These are phyloP conservation scores for Tolypocladium nubicola DNA, from an alignment of 2,329 filamentous ascomycete genomes.

Conservation along the genomic window DNA sequence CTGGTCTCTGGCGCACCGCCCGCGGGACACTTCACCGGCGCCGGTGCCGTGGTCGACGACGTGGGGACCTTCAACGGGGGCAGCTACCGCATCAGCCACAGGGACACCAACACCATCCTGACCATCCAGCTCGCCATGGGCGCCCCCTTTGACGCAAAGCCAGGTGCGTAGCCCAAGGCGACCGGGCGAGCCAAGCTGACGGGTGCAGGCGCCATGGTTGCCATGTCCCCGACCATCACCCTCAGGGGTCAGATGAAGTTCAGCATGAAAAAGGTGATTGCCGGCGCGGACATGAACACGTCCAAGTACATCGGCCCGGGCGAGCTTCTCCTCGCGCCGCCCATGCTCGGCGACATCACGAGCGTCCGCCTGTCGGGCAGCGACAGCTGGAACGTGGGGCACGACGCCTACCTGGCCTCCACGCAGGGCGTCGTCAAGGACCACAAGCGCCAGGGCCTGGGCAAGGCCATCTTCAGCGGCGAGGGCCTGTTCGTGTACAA, in stretches of 20 bases:
- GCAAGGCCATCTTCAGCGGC: slow-evolving; percentile 88
- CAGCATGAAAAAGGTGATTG: slow-evolving; percentile 81
- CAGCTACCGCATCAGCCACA: slow-evolving; percentile 84
- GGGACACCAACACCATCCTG: slow-evolving; percentile 81
- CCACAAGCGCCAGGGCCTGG: slow-evolving; percentile 73
- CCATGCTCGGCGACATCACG: slow-evolving; percentile 74
- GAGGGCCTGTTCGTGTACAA: slow-evolving; percentile 89
- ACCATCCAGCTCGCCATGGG: slow-evolving; percentile 85
- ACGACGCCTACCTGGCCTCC: slow-evolving; percentile 75
- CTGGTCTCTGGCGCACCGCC: slow-evolving; percentile 28
- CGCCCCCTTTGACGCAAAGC: slow-evolving; percentile 71
- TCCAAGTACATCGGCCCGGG: slow-evolving; percentile 84
- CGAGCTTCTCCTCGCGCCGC: slow-evolving; percentile 75
- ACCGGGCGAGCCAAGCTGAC: neutral
- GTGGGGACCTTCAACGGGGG: slow-evolving; percentile 96
- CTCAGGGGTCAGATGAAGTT: slow-evolving; percentile 79
- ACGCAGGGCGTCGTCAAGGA: slow-evolving; percentile 86
- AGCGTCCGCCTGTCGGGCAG: slow-evolving; percentile 62
- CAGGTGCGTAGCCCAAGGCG: slow-evolving; percentile 37
- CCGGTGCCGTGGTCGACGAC: slow-evolving; percentile 58
- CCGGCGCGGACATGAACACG: slow-evolving; percentile 66
- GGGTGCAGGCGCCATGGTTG: slow-evolving; percentile 68
- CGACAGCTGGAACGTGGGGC: slow-evolving; percentile 74
- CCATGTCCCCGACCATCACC: slow-evolving; percentile 83
- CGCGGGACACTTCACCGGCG: slow-evolving; percentile 52